phyloP scores from a whole-genome alignment of 208 protist genomes.

The Crithidia sp. region DNA sequence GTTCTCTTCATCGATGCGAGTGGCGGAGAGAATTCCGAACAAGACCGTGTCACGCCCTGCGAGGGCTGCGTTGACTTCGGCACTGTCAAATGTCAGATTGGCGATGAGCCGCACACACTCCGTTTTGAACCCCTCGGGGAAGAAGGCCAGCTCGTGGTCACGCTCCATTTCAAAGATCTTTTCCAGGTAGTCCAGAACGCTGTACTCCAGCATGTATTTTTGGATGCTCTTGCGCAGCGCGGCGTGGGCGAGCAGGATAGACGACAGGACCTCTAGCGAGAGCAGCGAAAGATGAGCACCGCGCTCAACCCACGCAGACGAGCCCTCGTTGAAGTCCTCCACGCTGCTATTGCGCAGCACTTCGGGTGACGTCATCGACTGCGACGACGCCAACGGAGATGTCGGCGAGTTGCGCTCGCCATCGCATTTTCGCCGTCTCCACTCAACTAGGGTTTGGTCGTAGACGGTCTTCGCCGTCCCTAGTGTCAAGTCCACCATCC shows the following conservation, averaged over 20 bases:
- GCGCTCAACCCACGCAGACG: conserved; percentile 71
- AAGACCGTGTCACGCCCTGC: conserved; percentile 53
- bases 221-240: conserved; percentile 51
- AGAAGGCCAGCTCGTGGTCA: conserved; percentile 78
- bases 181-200: conserved; percentile 55
- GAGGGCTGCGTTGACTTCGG: conserved; percentile 41
- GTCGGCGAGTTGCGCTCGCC: conserved; percentile 14
- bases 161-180: conserved; percentile 66
- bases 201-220: conserved; percentile 61
- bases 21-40: conserved; percentile 61
- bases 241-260: conserved; percentile 54
- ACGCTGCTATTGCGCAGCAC: conserved; percentile 74
- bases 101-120: conserved; percentile 76
- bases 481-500: conserved; percentile 77
- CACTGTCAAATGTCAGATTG: conserved; percentile 70
- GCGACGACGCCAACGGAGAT: conserved; percentile 13
- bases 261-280: conserved; percentile 67
- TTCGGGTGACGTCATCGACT: conserved; percentile 35
- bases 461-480: conserved; percentile 46
- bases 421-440: conserved; percentile 32
- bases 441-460: conserved; percentile 42
- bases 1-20: conserved; percentile 89
- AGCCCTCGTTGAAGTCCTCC: conserved; percentile 81
- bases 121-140: conserved; percentile 80
- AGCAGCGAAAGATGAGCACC: conserved; percentile 61